Evolutionary conservation across 2,329 filamentous ascomycete genomes (phyloP), one percentile per base, ranked within the genome.

Genomic region (Orbilia oligospora): DNA sequence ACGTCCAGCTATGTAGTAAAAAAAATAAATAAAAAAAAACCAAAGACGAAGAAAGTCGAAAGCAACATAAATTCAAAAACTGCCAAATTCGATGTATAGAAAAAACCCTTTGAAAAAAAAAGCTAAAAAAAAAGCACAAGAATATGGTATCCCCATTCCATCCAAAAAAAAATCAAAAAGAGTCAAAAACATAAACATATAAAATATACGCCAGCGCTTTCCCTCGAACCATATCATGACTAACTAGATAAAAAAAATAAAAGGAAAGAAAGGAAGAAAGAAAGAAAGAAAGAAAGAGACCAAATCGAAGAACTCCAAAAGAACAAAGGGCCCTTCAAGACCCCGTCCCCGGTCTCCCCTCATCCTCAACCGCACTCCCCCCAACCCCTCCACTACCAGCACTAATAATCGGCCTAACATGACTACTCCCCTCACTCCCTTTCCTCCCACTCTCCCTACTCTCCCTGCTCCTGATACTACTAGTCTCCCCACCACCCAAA

Each of bases 401-500:
- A 61, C 22, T 41, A 38, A 64, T 53, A 30, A 65, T 3, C 22
- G 56, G 56, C 14, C 56, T 24, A 12, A 41, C 38, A 18, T 58
- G 49, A 12, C 51, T 61, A 64, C 73, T 77, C 18, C 71, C 67
- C 20, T 30, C 73, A 56, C 73, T 77, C 24, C 67, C 73, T 46
- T 77, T 77, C 61, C 73, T 71, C 22, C 73, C 73, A 58, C 61
- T 61, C 14, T 67, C 72, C 8, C 72, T 69, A 48, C 73, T 77
- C 61, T 77, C 73, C 18, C 73, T 18, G 49, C 73, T 77, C 16
- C 73, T 51, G 49, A 77, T 77, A 66, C 73, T 77, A 30, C 67
- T 71, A 27, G 73, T 71, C 67, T 77, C 73, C 58, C 73, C 61
- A 55, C 66, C 66, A 8, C 56, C 61, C 18, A 51, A 16, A 53